Base-by-base conservation (phyloP, 768 basidiomycete genomes). In the Tulasnella sp. region DNA sequence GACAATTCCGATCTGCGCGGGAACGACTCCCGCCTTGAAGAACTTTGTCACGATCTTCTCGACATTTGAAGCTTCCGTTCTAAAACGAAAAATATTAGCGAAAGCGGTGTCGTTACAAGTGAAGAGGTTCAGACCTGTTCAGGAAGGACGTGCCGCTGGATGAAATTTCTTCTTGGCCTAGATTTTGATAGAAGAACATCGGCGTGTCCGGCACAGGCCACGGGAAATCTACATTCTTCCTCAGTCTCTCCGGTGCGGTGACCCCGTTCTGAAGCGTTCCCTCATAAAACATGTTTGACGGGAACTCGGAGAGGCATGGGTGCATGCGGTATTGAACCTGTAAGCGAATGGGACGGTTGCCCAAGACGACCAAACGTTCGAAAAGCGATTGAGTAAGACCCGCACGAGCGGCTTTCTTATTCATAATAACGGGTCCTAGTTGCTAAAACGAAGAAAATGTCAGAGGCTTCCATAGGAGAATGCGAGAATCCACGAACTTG, bases 321-420 rank as follows among this genome's bases (percentile, higher is more conserved):
- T 99, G 96, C 96, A 99, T 99, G 69, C 96, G 93, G 67, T 99
- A 99, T 70, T 99, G 96, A 27, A 99, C 96, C 71, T 98, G 94
- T 27, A 99, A 81, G 54, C 96, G 91, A 66, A 99, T 99, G 19
- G 96, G 96, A 27, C 92, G 80, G 69, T 99, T 99, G 31, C 84
- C 83, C 58, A 98, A 83, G 42, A 97, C 77, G 61, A 99, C 92
- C 45, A 99, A 83, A 42, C 96, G 86, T 68, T 99, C 96, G 64
- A 99, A 99, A 17, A 99, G 82, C 0, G 96, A 99, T 66, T 98
- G 96, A 0, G 93, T 97, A 36, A 99, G 78, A 17, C 96, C 96
- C 4, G 96, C 96, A n/a, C 92, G 87, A 2, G 96, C 94, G 0
- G 96, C 96, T 67, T 99, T 98, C 80, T 99, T 99, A 79, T 98